Percentiles rank a stretch among this genome's conserved stretches.
Evolutionary conservation across 2,329 filamentous ascomycete species (phyloP).

Genomic region (Tolypocladium amazonense): DNA sequence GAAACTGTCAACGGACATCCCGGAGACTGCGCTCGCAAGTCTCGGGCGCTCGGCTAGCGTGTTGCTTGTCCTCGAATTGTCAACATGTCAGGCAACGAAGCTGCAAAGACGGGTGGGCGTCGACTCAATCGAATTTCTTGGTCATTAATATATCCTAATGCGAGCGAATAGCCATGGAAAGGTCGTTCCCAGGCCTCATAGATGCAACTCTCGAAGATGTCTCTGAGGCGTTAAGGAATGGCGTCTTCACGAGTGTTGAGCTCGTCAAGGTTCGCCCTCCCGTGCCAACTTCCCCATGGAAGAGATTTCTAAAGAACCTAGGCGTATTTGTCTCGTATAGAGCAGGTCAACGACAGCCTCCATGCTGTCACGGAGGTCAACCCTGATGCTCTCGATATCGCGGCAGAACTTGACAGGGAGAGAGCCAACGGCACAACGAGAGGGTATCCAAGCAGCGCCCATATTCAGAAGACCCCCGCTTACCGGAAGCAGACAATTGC

Average conservation of each 20-base stretch:
- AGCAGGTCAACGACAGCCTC: conserved; percentile 13
- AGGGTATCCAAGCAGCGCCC: conserved; percentile 6
- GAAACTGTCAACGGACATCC: background rate
- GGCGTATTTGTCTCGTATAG: conserved; percentile 14
- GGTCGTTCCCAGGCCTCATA: conserved; percentile 18
- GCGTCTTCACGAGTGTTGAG: conserved; percentile 23
- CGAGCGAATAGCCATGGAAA: background rate
- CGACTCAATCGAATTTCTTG: background rate
- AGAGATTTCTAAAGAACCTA: background rate
- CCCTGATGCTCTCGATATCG: conserved; percentile 21
- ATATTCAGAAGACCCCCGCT: background rate
- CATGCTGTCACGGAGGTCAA: conserved; percentile 24
- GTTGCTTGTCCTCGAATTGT: background rate
- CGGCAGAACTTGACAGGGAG: conserved; percentile 19
- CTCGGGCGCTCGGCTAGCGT: background rate
- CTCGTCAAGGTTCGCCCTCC: conserved; percentile 16
- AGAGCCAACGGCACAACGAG: conserved; percentile 12
- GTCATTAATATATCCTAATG: background rate
- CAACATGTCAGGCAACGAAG: background rate
- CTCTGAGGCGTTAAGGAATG: conserved; percentile 15
- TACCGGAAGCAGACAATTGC: conserved; percentile 28
- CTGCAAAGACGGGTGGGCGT: background rate
- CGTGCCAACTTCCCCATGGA: conserved; percentile 9
- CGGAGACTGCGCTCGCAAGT: background rate
- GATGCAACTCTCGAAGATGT: conserved; percentile 23